Conservation (phyloP, 2,329 filamentous ascomycete species). For the Epicoccum nigrum region DNA sequence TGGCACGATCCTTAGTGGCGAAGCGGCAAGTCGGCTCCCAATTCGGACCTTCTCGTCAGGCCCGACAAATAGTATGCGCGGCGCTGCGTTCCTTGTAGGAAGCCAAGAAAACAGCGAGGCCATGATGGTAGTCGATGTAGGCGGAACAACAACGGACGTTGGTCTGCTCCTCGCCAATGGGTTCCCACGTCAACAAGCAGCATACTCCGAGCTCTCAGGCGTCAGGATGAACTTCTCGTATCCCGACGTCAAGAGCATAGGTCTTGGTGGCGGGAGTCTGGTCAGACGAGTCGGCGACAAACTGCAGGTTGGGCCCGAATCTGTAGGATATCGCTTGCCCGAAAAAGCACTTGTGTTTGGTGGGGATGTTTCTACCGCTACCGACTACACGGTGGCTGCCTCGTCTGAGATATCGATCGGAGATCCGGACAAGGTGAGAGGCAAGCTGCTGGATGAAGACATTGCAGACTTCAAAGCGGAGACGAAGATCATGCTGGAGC, state of each 20-base stretch:
- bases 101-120: conserved; percentile 48
- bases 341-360: conserved; percentile 63
- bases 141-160: conserved; percentile 70
- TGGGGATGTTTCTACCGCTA: conserved; percentile 63
- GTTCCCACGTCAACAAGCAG: conserved; percentile 67
- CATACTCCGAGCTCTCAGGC: conserved; percentile 67
- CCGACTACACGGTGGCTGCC: conserved; percentile 58
- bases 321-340: conserved; percentile 64
- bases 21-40: conserved; percentile 54
- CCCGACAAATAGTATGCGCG: conserved; percentile 61
- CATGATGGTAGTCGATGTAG: conserved; percentile 70
- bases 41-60: conserved; percentile 61
- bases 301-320: conserved; percentile 64
- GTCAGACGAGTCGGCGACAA: conserved; percentile 51
- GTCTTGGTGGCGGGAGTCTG: conserved; percentile 64
- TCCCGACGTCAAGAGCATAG: conserved; percentile 65
- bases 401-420: conserved; percentile 51
- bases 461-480: conserved; percentile 48
- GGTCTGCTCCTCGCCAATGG: conserved; percentile 66
- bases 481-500: conserved; percentile 61
- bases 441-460: conserved; percentile 43
- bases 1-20: conserved; percentile 56
- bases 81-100: conserved; percentile 52
- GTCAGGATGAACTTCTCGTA: conserved; percentile 64
- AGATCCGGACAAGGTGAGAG: conserved; percentile 46